Conservation (phyloP, 495 filamentous ascomycete genomes). For the Lophiostoma macrostomum region DNA sequence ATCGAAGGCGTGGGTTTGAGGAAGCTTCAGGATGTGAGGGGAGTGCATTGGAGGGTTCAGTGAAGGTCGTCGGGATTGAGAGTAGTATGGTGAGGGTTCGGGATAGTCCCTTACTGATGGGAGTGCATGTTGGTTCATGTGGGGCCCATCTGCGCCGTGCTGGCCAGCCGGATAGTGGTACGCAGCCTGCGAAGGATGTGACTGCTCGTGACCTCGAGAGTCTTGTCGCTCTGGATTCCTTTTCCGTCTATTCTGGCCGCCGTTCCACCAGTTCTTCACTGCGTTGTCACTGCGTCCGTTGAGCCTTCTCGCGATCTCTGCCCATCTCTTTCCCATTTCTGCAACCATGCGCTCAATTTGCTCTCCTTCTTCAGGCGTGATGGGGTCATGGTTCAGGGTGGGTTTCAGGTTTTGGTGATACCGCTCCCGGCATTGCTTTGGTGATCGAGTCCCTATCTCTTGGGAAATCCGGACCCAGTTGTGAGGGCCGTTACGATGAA, state of each 20-base stretch:
- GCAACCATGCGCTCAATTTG: constrained; percentile 77
- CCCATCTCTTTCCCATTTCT: constrained; percentile 89
- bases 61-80: constrained; percentile 20
- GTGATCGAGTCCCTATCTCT: constrained; percentile 70
- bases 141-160: background rate
- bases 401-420: constrained; percentile 97
- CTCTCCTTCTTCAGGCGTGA: constrained; percentile 82
- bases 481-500: constrained; percentile 71
- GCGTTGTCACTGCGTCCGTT: constrained; percentile 93
- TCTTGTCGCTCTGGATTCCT: constrained; percentile 25
- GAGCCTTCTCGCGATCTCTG: constrained; percentile 84
- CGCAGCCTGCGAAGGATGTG: constrained; percentile 7
- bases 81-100: constrained; percentile 14
- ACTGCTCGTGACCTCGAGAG: constrained; percentile 8
- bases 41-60: constrained; percentile 23
- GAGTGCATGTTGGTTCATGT: constrained; percentile 3
- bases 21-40: constrained; percentile 14
- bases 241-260: constrained; percentile 73
- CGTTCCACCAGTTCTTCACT: constrained; percentile 99
- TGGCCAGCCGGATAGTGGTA: constrained; percentile 20
- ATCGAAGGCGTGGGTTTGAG: constrained; percentile 21
- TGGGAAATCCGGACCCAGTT: constrained; percentile 93
- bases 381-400: constrained; percentile 83
- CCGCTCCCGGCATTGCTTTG: constrained; percentile 94
- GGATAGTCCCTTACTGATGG: constrained; percentile 11